These are phyloP conservation scores for Lactarius akahatsu DNA, from an alignment of 768 basidiomycete species.

Conservation along the genomic window DNA sequence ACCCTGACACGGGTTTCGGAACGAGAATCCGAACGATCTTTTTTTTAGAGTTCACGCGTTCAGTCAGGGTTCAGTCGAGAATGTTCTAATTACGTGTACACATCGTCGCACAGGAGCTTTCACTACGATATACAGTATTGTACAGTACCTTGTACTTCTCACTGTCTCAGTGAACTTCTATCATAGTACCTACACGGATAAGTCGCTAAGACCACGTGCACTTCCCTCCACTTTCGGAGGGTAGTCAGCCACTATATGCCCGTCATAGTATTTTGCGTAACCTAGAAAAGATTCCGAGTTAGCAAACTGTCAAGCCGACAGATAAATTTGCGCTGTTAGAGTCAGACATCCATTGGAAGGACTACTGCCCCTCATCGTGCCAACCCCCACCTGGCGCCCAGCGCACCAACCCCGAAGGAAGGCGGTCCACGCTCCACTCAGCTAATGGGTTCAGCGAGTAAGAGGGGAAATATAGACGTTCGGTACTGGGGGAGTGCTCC, in stretches of 20 bases:
- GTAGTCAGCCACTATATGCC: too few relatives aligned
- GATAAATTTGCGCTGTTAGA: conserved; percentile 25
- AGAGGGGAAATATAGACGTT: conserved; percentile 73
- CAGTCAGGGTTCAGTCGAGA: too few relatives aligned
- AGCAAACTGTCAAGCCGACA: not conserved
- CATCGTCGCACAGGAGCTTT: too few relatives aligned
- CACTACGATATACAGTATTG: too few relatives aligned
- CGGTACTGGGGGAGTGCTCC: conserved; percentile 72
- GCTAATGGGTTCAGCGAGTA: conserved; percentile 63
- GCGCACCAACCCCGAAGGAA: conserved; percentile 51
- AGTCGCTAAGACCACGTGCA: too few relatives aligned
- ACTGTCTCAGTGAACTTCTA: too few relatives aligned
- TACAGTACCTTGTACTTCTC: too few relatives aligned
- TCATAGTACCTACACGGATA: too few relatives aligned
- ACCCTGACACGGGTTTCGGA: not conserved
- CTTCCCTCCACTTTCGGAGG: too few relatives aligned
- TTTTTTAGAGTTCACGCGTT: not conserved
- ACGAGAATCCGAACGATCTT: not conserved
- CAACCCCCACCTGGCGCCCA: conserved; percentile 73
- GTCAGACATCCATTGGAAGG: conserved; percentile 94
- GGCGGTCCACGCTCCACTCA: conserved; percentile 65
- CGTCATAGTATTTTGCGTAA: too few relatives aligned
- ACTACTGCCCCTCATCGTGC: conserved; percentile 59
- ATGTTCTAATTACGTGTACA: too few relatives aligned
- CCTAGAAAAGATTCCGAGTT: not conserved